These are phyloP conservation scores for Starmerella vaccinii DNA, from an alignment of 805 yeast genomes.

Conservation along the genomic window DNA sequence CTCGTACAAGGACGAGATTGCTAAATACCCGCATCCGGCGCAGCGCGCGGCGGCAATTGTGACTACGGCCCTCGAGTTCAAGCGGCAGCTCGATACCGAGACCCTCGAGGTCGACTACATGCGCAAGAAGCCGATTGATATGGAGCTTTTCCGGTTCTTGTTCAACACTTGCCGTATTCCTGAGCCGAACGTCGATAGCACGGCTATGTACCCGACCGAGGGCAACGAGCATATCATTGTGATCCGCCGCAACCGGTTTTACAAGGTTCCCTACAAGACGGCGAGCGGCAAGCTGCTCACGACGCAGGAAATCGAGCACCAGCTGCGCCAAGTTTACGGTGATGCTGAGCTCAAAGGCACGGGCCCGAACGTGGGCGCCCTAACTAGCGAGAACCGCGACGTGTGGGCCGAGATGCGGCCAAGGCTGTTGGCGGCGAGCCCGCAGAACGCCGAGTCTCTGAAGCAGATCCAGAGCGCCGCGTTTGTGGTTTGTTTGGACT, in stretches of 20 bases:
- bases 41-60: conserved; percentile 66
- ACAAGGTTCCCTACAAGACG: conserved; percentile 44
- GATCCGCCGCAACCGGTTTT: conserved; percentile 66
- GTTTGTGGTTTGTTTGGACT: conserved; percentile 73
- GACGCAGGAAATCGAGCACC: conserved; percentile 38
- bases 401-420: conserved; percentile 56
- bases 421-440: conserved; percentile 45
- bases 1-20: conserved; percentile 57
- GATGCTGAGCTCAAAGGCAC: conserved; percentile 34
- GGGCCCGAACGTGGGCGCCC: conserved; percentile 58
- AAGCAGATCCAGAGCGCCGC: conserved; percentile 66
- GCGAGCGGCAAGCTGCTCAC: conserved; percentile 31
- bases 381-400: conserved; percentile 80
- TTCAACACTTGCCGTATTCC: conserved; percentile 84
- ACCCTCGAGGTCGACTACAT: conserved; percentile 68
- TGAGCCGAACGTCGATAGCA: conserved; percentile 42
- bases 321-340: conserved; percentile 46
- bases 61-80: conserved; percentile 56
- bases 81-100: conserved; percentile 55
- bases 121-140: conserved; percentile 76
- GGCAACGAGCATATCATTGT: conserved; percentile 62
- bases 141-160: conserved; percentile 87
- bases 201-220: conserved; percentile 38
- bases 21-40: conserved; percentile 30
- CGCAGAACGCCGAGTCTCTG: conserved; percentile 51